Base-by-base conservation (phyloP, 2,329 filamentous ascomycete genomes). In the Fusarium haematococcum region DNA sequence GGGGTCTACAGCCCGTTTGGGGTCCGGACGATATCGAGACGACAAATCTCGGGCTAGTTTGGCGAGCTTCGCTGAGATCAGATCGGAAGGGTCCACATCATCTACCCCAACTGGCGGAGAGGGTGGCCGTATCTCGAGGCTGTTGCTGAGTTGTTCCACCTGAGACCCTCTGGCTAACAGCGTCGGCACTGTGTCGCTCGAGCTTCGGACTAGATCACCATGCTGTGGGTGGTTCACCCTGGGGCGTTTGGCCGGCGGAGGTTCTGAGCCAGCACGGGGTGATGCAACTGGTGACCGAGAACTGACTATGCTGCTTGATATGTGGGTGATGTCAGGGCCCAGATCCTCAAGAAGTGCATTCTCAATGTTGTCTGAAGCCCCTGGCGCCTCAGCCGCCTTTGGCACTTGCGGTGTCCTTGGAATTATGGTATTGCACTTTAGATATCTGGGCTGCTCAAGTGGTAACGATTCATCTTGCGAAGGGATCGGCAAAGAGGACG, bases 41-140 rank as follows among this genome's bases (percentile, higher is more conserved):
- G 82, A 73, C 5, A 91, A 82, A 18, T 88, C 85, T 30, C 89
- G 83, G n/a, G 88, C 85, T 0, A 82, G 78, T 60, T 83, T 80
- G 3, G 86, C 87, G 2, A 94, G 84, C 73, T 88, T 85, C 10
- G 83, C 81, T 0, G 93, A 93, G 45, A 94, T 80, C 48, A 94
- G 84, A 37, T 87, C 87, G 3, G 79, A 63, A 0, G 85, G 82
- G 4, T 81, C 76, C 58, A 93, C 81, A n/a, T 84, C 81, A 3
- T 81, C 76, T 18, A 83, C 81, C 5, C 87, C 87, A 2, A 87
- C 84, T 5, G 85, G 80, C 0, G 92, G 92, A 1, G 85, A 86
- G 0, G 89, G 87, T 0, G 91, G 83, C 4, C 83, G 82, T 57
- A 94, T 89, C 54, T 88, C 86, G 7, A 89, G 80, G 30, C 80